Evolutionary conservation across 768 basidiomycete genomes (phyloP), one percentile per base, ranked within the genome.

Genomic region (Leccinum imitatum): DNA sequence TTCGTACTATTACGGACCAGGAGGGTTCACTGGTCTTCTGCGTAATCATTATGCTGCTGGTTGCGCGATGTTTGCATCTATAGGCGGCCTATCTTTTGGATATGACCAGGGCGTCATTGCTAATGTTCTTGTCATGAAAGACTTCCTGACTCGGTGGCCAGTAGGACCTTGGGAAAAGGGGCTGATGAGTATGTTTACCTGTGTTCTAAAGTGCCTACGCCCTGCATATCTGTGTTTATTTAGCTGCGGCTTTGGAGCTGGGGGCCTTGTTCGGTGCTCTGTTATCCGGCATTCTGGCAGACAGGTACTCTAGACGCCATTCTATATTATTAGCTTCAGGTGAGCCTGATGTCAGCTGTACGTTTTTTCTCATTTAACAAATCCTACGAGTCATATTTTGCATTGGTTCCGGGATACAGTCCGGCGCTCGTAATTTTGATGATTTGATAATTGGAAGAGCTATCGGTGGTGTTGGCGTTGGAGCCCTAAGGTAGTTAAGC

Each of bases 101-200:
- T 92, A 92, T 67, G 90, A 91, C 66, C 90, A 92, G 68, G 90
- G 90, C 39, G 91, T 92, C 57, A 91, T 93, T 63, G 89, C 91
- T 3, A 93, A 93, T 69, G 85, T 93, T 14, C 79, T 93, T 13
- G 89, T 93, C 13, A 93, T 93, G 91, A 76, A 79, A 44, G 87
- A 91, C 65, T 93, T 93, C 64, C 63, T 83, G 27, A 64, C 74
- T 53, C 79, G 84, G 9, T 93, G 88, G 85, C 87, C 87, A 5
- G 74, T 90, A 3, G 84, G 85, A 6, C 81, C 90, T 0, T 78
- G 87, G 75, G 84, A 92, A 75, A 87, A 84, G 65, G 91, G 91
- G 5, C 73, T 82, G 19, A 88, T 92, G 83, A 93, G 91, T 92
- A 66, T 58, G 84, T 78, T 19, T 15, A 27, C 25, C 8, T 35